Conservation (phyloP, 257 asterid genomes). For the Solanum pimpinellifolium region DNA sequence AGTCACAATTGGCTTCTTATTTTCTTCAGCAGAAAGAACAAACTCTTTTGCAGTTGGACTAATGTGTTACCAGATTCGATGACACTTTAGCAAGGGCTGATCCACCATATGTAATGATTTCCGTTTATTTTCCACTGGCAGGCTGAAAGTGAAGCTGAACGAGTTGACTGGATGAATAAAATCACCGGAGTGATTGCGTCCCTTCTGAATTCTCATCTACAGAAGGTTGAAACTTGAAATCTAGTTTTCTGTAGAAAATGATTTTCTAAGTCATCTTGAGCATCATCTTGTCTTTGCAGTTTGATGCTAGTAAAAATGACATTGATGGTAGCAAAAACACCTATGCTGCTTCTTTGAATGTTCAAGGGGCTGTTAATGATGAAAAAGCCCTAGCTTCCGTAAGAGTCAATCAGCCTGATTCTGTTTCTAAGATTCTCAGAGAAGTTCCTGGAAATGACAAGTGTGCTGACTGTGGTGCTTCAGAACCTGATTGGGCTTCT, state of each 20-base stretch:
- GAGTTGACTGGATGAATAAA: constrained; percentile 94
- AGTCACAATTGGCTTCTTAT: not conserved
- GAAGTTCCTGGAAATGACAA: constrained; percentile 76
- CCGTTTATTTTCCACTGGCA: constrained; percentile 16
- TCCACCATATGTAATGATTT: not conserved
- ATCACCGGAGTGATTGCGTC: constrained; percentile 79
- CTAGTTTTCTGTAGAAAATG: not conserved
- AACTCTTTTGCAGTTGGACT: not conserved
- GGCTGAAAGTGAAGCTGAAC: constrained; percentile 98
- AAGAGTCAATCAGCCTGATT: constrained; percentile 36
- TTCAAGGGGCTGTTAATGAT: constrained; percentile 19
- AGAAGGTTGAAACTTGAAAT: constrained; percentile 41
- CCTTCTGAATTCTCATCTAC: constrained; percentile 84
- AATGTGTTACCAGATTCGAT: not conserved
- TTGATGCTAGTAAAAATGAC: constrained; percentile 37
- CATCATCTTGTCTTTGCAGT: constrained; percentile 34
- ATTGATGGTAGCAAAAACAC: constrained; percentile 11
- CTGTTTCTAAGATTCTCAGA: constrained; percentile 70
- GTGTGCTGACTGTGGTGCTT: constrained; percentile 84
- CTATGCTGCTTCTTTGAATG: constrained; percentile 26
- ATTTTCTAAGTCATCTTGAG: not conserved
- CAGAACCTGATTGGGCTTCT: constrained; percentile 97
- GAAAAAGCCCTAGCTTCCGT: constrained; percentile 28
- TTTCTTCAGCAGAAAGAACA: not conserved
- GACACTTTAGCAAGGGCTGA: not conserved